Evolutionary conservation across 2,329 filamentous ascomycete genomes (phyloP), one percentile per base, ranked within the genome.

Genomic region (Purpureocillium takamizusanense): DNA sequence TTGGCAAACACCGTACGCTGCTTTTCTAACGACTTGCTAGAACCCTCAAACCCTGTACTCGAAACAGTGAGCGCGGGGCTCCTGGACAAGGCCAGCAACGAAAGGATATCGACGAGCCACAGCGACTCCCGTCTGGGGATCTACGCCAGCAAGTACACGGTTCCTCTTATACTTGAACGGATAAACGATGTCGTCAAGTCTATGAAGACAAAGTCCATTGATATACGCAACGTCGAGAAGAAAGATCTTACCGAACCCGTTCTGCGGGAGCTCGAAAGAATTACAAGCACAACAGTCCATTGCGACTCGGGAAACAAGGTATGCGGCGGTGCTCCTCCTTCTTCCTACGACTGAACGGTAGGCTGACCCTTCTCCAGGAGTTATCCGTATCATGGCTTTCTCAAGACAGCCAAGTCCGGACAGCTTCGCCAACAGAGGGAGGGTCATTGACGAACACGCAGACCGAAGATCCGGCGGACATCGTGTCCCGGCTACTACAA

Each of bases 401-500:
- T 9, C 40, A 59, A 11, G 18, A 39, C 6, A 31, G 30, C 13
- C 16, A 11, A 12, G 23, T 10, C 48, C 3, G 38, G 46, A 10
- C 36, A 36, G 3, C 37, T 4, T n/a, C 14, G 3, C 17, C 12
- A 16, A 13, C 5, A 12, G 5, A n/a, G 7, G 28, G 9, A 17
- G 36, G 33, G 11, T 11, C 31, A n/a, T 6, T 15, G n/a, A 27
- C 43, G 11, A 21, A 21, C 8, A 43, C 48, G 18, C 37, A 42
- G 12, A 50, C 60, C 6, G 67, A 74, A 48, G 56, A 63, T 38
- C 48, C 56, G 2, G 56, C 56, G 27, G 68, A 75, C 31, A 52
- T 66, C 12, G 68, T 71, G 13, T 51, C 62, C 34, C 66, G 72
- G 23, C 58, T 74, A 4, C 49, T 76, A 3, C 50, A 62, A 27